phyloP scores from a whole-genome alignment of 2,329 filamentous ascomycete genomes.

The Scedosporium minutisporum region DNA sequence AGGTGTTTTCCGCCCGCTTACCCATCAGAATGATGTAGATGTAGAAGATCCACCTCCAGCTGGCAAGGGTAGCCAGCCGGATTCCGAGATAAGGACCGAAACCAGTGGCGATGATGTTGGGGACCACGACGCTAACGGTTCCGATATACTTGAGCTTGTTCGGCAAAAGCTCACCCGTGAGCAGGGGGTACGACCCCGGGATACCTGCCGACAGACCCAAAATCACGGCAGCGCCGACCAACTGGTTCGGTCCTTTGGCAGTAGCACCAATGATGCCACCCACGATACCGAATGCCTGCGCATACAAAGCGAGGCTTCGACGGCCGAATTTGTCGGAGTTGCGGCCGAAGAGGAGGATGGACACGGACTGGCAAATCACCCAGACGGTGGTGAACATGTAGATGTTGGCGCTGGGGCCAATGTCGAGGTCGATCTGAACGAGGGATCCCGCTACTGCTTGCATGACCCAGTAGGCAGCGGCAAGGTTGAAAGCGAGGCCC shows the following conservation, averaged over 20 bases:
- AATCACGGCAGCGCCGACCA: slow-evolving; percentile 14
- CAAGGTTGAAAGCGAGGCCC: slow-evolving; percentile 12
- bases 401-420: slow-evolving; percentile 21
- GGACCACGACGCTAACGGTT: slow-evolving; percentile 11
- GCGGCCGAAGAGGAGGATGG: slow-evolving; percentile 30
- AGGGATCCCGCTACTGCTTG: slow-evolving; percentile 10
- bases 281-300: slow-evolving; percentile 13
- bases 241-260: slow-evolving; percentile 9
- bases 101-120: slow-evolving; percentile 13
- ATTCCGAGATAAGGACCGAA: slow-evolving; percentile 13
- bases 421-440: slow-evolving; percentile 12
- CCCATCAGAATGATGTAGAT: slow-evolving; percentile 15
- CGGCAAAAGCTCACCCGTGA: slow-evolving; percentile 13
- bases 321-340: slow-evolving; percentile 31
- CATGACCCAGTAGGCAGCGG: slow-evolving; percentile 13
- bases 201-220: slow-evolving; percentile 11
- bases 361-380: slow-evolving; percentile 27
- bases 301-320: slow-evolving; percentile 10
- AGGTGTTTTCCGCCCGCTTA: neutral
- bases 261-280: slow-evolving; percentile 13
- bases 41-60: slow-evolving; percentile 15
- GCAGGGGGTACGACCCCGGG: slow-evolving; percentile 10
- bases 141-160: slow-evolving; percentile 14
- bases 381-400: slow-evolving; percentile 24
- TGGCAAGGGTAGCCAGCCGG: slow-evolving; percentile 9